phyloP scores from a whole-genome alignment of 805 yeast species.

The Lachancea fermentati region DNA sequence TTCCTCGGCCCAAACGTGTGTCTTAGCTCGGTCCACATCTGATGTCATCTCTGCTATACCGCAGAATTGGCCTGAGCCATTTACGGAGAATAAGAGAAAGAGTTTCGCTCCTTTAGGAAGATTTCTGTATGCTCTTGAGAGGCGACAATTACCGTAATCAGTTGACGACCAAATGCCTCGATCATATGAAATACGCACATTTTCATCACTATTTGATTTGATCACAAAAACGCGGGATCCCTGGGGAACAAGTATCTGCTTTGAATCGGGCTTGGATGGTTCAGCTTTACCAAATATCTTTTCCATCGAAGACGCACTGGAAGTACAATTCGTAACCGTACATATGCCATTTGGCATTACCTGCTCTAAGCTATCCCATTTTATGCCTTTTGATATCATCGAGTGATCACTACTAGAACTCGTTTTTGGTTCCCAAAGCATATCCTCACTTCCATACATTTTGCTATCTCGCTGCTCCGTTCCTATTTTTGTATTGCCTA shows the following conservation, averaged over 20 bases:
- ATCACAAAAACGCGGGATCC: constrained; percentile 44
- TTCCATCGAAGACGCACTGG: too few species aligned
- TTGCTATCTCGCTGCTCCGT: not conserved
- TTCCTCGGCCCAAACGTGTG: constrained; percentile 44
- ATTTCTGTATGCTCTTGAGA: constrained; percentile 38
- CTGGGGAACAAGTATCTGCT: too few species aligned
- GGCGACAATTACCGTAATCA: constrained; percentile 47
- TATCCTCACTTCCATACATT: not conserved
- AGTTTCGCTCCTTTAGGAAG: constrained; percentile 30
- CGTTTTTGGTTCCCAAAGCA: not conserved
- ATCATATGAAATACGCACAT: constrained; percentile 44
- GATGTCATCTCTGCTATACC: constrained; percentile 53
- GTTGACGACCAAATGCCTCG: constrained; percentile 58
- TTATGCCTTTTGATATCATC: not conserved
- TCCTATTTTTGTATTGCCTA: not conserved
- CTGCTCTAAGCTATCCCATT: not conserved
- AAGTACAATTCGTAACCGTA: too few species aligned
- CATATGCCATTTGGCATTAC: too few species aligned
- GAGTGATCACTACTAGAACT: not conserved
- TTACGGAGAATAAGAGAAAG: constrained; percentile 52
- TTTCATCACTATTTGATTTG: constrained; percentile 45
- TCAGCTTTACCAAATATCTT: too few species aligned
- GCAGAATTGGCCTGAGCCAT: constrained; percentile 51
- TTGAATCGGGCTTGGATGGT: too few species aligned
- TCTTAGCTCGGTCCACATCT: constrained; percentile 24